These are phyloP conservation scores for Kazachstania martiniae DNA, from an alignment of 805 yeast genomes.

Conservation along the genomic window DNA sequence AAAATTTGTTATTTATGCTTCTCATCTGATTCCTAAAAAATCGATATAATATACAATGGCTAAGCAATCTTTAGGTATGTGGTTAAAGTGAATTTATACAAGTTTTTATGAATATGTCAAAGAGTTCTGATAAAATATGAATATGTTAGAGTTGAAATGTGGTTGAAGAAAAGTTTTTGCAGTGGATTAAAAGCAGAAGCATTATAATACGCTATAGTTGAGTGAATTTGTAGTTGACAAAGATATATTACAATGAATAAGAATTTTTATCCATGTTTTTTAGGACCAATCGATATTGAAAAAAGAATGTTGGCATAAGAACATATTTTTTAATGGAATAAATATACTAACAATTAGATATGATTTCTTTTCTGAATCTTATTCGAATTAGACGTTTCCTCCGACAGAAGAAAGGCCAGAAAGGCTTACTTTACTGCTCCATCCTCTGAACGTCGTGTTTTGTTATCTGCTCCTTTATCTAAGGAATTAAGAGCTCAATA, in stretches of 20 bases:
- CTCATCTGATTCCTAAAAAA: constrained; percentile 6
- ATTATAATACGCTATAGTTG: too few species aligned
- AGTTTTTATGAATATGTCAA: too few species aligned
- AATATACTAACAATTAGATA: constrained; percentile 30
- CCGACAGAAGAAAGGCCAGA: constrained; percentile 99
- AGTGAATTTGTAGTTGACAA: too few species aligned
- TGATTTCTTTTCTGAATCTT: constrained; percentile 26
- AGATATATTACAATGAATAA: too few species aligned
- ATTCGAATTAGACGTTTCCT: constrained; percentile 72
- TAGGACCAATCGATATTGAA: too few species aligned
- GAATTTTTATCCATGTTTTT: too few species aligned
- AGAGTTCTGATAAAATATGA: too few species aligned
- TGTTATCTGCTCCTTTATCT: constrained; percentile 97
- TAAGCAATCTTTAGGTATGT: constrained; percentile 42
- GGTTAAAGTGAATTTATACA: neutral
- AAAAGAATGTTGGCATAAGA: too few species aligned
- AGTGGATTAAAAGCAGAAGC: too few species aligned
- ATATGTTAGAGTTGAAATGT: too few species aligned
- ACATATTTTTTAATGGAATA: constrained; percentile 1
- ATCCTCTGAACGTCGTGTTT: constrained; percentile 85
- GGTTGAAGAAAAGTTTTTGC: too few species aligned
- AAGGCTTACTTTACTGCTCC: constrained; percentile 99
- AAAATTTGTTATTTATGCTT: too few species aligned
- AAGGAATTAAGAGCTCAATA: constrained; percentile 97
- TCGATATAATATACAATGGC: constrained; percentile 28